A percentile compares a stretch with the other conserved stretches of the same genome.
Conservation (phyloP, 768 basidiomycete genomes). For the Tephrocybe sp. region DNA sequence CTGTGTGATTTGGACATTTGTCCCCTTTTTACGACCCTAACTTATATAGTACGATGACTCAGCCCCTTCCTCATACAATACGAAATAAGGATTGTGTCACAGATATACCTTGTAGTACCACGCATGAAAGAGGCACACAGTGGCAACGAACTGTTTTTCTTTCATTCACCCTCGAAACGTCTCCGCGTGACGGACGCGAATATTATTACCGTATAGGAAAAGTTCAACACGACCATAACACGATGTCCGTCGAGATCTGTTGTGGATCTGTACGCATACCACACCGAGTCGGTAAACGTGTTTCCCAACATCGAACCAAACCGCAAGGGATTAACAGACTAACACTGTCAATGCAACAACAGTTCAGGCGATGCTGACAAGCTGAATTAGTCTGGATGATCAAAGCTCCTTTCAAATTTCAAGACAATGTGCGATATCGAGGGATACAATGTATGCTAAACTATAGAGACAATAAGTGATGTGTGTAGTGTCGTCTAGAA, state of each 20-base stretch:
- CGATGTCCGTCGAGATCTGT: slow-evolving; percentile 5
- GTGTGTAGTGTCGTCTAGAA: not conserved
- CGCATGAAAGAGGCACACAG: not conserved
- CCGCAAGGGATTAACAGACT: not conserved
- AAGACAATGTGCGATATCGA: not conserved
- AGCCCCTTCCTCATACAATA: not conserved
- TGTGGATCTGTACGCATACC: slow-evolving; percentile 1
- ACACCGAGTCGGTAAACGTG: slow-evolving; percentile 7
- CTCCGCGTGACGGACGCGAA: slow-evolving; percentile 1
- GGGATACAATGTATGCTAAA: not conserved
- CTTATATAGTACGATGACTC: not conserved
- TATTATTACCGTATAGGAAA: not conserved
- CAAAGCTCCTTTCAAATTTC: no score
- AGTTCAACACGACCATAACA: slow-evolving; percentile 12
- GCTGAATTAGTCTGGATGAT: no score
- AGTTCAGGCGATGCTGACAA: no score
- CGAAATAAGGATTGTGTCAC: not conserved
- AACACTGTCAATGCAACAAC: no score
- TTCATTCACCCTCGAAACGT: not conserved
- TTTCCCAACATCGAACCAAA: not conserved
- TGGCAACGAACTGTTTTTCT: not conserved
- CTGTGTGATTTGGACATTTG: slow-evolving; percentile 46
- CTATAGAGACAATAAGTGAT: no score
- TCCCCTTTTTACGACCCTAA: slow-evolving; percentile 10
- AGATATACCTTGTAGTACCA: not conserved